Evolutionary conservation across 495 filamentous ascomycete species (phyloP), one percentile per base, ranked within the genome.

Genomic region (Penicillium samsonianum): DNA sequence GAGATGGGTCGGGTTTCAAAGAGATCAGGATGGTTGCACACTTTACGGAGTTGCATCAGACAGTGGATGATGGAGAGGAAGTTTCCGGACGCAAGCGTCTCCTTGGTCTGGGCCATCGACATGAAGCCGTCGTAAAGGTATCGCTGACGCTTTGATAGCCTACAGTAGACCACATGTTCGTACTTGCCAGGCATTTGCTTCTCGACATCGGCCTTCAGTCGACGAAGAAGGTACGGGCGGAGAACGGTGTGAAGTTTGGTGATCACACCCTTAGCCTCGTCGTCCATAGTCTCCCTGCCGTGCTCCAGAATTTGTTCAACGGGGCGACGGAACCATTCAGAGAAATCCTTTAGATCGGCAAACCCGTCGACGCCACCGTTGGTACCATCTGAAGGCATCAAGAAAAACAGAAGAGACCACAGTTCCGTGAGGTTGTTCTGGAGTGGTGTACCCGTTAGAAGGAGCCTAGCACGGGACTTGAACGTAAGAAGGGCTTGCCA

Each of bases 121-220:
- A 99, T 88, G 71, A 97, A 99, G 5, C 91, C 92, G 72, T 99
- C 93, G 68, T 99, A 99, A 17, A 99, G 73, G 70, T 93, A 93
- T 37, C 95, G 84, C 65, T 99, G 95, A 22, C 95, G 85, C 68
- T 96, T 96, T 12, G 92, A 96, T 2, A 99, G 80, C 37, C 91
- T 85, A 70, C 95, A 99, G 64, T 92, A 93, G 49, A 97, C 88
- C 30, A 99, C 90, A 68, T 96, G 91, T 67, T 99, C 95, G 64
- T 95, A 96, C 67, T 99, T 99, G 28, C 84, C 91, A 0, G 95
- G 95, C 91, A 99, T 96, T 66, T 98, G 93, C 73, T 99, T 98
- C 78, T 99, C 95, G 22, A 99, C 95, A 68, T 99, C 95, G 43
- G 92, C 90, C 74, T 99, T 99, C 38, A 99, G 76, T 58, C 95